These are phyloP conservation scores for Metroxylon sagu DNA, from an alignment of 176 grass and related monocot genomes.

Conservation along the genomic window DNA sequence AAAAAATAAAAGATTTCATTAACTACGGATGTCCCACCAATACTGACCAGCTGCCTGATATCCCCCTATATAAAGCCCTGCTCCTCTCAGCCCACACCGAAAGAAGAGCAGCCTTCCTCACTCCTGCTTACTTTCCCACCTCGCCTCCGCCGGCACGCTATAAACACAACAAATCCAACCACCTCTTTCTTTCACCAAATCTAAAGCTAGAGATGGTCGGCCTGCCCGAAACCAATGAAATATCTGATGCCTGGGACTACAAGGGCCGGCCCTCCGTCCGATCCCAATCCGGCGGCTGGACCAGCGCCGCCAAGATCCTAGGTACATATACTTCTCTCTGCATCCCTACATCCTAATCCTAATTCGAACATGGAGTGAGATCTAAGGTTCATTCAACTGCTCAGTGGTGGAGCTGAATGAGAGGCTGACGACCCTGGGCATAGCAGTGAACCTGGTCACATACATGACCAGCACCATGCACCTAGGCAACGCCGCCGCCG, in stretches of 20 bases:
- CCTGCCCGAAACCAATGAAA: slow-evolving; percentile 31
- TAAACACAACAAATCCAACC: too few relatives aligned
- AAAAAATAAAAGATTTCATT: too few relatives aligned
- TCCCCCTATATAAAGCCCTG: too few relatives aligned
- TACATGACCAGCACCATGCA: slow-evolving; percentile 94
- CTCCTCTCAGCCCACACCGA: too few relatives aligned
- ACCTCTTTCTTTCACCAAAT: too few relatives aligned
- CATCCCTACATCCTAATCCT: neutral
- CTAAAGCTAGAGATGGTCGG: slow-evolving; percentile 28
- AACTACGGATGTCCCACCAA: too few relatives aligned
- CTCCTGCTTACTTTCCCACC: too few relatives aligned
- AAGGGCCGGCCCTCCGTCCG: slow-evolving; percentile 58
- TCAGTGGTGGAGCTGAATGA: slow-evolving; percentile 79
- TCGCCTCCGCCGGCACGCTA: too few relatives aligned
- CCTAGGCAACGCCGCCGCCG: slow-evolving; percentile 69
- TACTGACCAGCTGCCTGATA: too few relatives aligned
- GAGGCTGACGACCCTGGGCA: slow-evolving; percentile 91
- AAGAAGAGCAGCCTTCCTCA: too few relatives aligned
- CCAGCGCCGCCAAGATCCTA: slow-evolving; percentile 73
- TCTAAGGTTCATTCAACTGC: neutral
- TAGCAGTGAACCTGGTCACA: slow-evolving; percentile 88
- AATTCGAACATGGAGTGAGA: neutral
- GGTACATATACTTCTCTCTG: slow-evolving; percentile 19
- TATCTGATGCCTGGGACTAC: slow-evolving; percentile 78
- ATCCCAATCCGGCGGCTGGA: slow-evolving; percentile 56